Percentiles rank a stretch among this genome's conserved stretches.
phyloP scores from a whole-genome alignment of 2,329 filamentous ascomycete species.

The Fragosphaeria purpurea region DNA sequence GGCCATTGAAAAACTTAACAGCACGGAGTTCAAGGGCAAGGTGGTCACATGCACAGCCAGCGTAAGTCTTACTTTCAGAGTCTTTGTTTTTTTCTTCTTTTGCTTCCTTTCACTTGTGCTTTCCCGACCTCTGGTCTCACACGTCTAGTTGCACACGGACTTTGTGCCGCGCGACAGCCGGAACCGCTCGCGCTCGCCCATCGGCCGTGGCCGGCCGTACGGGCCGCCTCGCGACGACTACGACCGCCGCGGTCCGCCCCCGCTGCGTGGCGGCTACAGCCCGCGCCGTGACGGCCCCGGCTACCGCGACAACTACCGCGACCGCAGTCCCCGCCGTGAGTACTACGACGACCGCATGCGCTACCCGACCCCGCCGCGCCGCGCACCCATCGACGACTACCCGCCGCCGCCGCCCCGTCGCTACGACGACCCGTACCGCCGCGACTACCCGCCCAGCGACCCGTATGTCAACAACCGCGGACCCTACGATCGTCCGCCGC shows the following conservation, averaged over 20 bases:
- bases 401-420: slow-evolving; percentile 54
- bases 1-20: slow-evolving; percentile 90
- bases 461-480: slow-evolving; percentile 48
- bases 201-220: slow-evolving; percentile 50
- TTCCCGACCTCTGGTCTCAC: slow-evolving; percentile 3
- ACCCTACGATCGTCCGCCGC: slow-evolving; percentile 45
- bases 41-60: slow-evolving; percentile 79
- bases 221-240: slow-evolving; percentile 66
- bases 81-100: slow-evolving; percentile 7
- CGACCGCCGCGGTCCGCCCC: slow-evolving; percentile 66
- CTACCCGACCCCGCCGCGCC: slow-evolving; percentile 71
- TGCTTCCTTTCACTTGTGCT: slow-evolving; percentile 10
- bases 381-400: slow-evolving; percentile 68
- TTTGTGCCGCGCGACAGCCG: slow-evolving; percentile 57
- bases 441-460: slow-evolving; percentile 54
- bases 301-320: slow-evolving; percentile 68
- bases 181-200: slow-evolving; percentile 71
- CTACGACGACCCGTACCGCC: slow-evolving; percentile 69
- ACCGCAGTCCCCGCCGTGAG: slow-evolving; percentile 73
- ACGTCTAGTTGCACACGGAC: slow-evolving; percentile 68
- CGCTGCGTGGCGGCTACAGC: slow-evolving; percentile 58
- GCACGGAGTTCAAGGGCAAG: slow-evolving; percentile 83
- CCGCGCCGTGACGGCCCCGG: slow-evolving; percentile 51
- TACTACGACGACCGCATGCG: slow-evolving; percentile 80
- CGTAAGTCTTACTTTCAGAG: no score